phyloP scores from a whole-genome alignment of 345 rosid genomes.

The Conringia planisiliqua region DNA sequence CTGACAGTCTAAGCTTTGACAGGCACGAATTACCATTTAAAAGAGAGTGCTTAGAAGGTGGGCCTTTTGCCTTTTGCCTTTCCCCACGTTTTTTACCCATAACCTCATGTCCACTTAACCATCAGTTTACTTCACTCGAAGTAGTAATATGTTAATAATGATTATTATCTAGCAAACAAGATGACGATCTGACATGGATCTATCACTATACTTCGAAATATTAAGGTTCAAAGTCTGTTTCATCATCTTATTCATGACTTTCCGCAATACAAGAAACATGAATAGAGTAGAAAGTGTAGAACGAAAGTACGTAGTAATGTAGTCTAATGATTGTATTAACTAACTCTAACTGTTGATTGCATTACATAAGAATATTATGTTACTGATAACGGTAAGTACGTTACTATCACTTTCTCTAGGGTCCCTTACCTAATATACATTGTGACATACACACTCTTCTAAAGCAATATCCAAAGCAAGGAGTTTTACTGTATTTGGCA shows the following conservation, averaged over 20 bases:
- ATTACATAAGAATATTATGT: neutral
- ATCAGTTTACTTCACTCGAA: slow-evolving; percentile 10
- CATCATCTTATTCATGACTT: slow-evolving; percentile 1
- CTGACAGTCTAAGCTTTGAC: slow-evolving; percentile 35
- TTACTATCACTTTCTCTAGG: neutral
- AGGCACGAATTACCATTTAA: slow-evolving; percentile 37
- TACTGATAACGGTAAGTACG: neutral
- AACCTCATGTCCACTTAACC: slow-evolving; percentile 25
- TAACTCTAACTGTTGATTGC: neutral
- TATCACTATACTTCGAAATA: neutral
- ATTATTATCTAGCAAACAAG: neutral
- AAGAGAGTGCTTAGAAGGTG: slow-evolving; percentile 33
- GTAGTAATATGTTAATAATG: neutral
- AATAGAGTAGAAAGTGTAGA: neutral
- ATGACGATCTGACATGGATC: slow-evolving; percentile 6
- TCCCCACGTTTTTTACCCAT: slow-evolving; percentile 35
- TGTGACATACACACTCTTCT: no score
- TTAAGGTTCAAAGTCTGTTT: neutral
- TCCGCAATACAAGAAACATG: neutral
- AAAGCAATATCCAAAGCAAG: neutral
- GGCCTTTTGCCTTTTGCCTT: slow-evolving; percentile 31
- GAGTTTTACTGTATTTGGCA: neutral
- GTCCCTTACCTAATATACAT: neutral
- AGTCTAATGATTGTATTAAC: neutral
- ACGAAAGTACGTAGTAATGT: neutral